Evolutionary conservation across 192 early-diverging fungal species (phyloP), one percentile per base, ranked within the genome.

Genomic region (Spinellus fusiger): DNA sequence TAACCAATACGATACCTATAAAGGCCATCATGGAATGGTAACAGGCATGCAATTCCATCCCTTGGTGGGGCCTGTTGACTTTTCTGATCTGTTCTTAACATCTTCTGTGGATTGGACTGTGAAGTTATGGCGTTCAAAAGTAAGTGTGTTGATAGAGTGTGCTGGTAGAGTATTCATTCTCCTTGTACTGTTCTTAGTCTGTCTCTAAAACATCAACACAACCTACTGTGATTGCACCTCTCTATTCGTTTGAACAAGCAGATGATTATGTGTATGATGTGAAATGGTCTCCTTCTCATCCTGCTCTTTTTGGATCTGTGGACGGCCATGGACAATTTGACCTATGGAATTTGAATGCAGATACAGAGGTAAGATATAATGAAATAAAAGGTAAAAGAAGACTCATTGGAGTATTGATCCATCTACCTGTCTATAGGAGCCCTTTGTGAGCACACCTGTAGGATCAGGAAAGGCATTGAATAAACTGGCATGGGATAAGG

Each of bases 241-340:
- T 99, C 54, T 84, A 89, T 65, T 90, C 90, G 8, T 98, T 99
- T 70, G 93, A 97, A 50, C 82, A 88, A 23, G 82, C 91, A 8
- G 89, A 94, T 66, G 96, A 99, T 76, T 98, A 96, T 71, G 95
- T 99, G 20, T 95, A 90, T 70, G 97, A 99, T 70, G 96, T 92
- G 12, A 88, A 89, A 69, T 99, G 97, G 97, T 95, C 93, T 18
- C 96, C 97, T 2, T 76, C 80, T n/a, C 95, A 98, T 68, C 97
- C 97, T 6, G 85, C 95, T 0, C 60, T 98, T 31, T 98, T 99
- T 80, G 95, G 85, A 16, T 81, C 86, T 1, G 93, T 92, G 2
- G 94, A 98, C 65, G 97, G 94, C 7, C 84, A 78, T 0, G 97
- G 96, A 6, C 82, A 84, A 56, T 85, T 99, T 73, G 86, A 91